Evolutionary conservation across 2,329 filamentous ascomycete genomes (phyloP).

Genomic region (Scedosporium minutisporum): DNA sequence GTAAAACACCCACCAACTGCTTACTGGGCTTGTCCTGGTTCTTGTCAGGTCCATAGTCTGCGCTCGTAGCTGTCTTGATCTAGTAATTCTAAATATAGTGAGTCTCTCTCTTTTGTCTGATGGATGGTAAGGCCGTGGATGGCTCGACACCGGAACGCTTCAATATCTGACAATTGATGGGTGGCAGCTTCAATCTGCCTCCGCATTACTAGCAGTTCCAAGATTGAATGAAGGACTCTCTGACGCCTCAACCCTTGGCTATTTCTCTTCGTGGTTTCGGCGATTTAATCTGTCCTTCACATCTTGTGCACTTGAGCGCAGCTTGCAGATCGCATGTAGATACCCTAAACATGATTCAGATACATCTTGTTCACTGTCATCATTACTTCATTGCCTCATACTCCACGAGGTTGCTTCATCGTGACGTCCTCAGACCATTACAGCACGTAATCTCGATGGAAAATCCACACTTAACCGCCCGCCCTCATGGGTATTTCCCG

Average conservation of each 20-base stretch:
- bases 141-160: constrained; percentile 28
- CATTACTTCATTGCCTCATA: too few relatives aligned
- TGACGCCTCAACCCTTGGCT: constrained; percentile 39
- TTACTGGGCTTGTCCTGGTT: too few relatives aligned
- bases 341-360: not conserved
- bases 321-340: too few relatives aligned
- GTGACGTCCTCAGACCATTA: too few relatives aligned
- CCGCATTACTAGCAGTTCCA: constrained; percentile 45
- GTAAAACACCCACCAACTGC: not conserved
- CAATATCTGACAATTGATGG: constrained; percentile 38
- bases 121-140: not conserved
- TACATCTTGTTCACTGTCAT: not conserved
- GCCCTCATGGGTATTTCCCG: not conserved
- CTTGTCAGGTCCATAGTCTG: too few relatives aligned
- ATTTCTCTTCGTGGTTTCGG: constrained; percentile 34
- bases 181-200: constrained; percentile 47
- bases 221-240: constrained; percentile 51
- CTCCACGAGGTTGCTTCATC: too few relatives aligned
- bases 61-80: too few relatives aligned
- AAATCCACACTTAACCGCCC: not conserved
- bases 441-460: too few relatives aligned
- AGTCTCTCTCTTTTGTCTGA: too few relatives aligned
- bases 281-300: constrained; percentile 57
- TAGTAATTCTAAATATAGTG: too few relatives aligned
- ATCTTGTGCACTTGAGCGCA: constrained; percentile 18